Evolutionary conservation across 352 stramenopile species (phyloP), one percentile per base, ranked within the genome.

Genomic region (Aphanomyces stellatus): DNA sequence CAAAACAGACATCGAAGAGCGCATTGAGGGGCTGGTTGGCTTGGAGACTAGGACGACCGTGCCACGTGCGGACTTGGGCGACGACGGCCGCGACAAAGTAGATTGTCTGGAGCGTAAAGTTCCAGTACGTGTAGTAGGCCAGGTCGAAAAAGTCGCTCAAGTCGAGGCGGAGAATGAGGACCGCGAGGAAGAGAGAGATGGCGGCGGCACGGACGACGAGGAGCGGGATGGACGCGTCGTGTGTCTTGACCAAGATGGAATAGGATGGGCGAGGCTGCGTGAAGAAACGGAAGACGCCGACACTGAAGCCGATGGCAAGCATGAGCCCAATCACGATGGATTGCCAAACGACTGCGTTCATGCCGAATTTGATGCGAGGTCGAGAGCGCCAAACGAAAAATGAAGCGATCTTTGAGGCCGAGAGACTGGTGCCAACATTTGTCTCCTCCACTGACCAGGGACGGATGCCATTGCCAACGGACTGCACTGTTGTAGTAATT

Each of bases 121-220:
- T 67, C 60, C 60, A 67, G n/a, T 57, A 49, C 22, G 60, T 67
- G 60, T 67, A 67, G 25, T 59, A 67, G 7, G 27, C 33, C 2
- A 67, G 3, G 37, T 57, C 34, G 4, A 43, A 31, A 15, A 31
- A 33, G 27, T 27, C 33, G 46, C 25, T 42, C n/a, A 24, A n/a
- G 25, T 57, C 11, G 19, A 57, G 22, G 51, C 51, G 17, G n/a
- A 57, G 22, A 10, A 67, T 35, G 5, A 55, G 48, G 11, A 67
- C 60, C 2, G 34, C 60, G 28, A 46, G 4, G 33, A 57, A 67
- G 19, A 67, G 31, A 11, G 19, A 37, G 15, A 67, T 11, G 4
- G 27, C 41, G 2, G 25, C 41, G 31, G 37, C 3, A 1, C 60
- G 60, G 17, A 67, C 33, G 27, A 10, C 22, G 6, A 67, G 24